A percentile compares a stretch with the other conserved stretches of the same genome.
Evolutionary conservation across 768 basidiomycete genomes (phyloP).

Genomic region (Russula sp.): DNA sequence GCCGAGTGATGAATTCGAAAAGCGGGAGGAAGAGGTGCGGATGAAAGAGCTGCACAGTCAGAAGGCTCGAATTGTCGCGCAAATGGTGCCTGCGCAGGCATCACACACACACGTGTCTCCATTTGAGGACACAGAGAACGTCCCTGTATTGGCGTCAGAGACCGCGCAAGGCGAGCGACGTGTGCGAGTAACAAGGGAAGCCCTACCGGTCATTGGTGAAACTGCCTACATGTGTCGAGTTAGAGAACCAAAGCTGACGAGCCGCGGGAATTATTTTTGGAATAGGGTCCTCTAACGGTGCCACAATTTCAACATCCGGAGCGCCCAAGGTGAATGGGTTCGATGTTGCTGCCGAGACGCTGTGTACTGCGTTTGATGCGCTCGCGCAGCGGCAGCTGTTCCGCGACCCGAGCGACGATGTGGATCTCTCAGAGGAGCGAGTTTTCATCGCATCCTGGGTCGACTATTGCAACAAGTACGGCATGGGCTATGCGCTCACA

Average conservation of each 20-base stretch:
- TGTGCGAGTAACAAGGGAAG: conserved; percentile 6
- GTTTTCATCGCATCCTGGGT: conserved; percentile 99
- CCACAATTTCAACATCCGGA: conserved; percentile 23
- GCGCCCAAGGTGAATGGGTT: conserved; percentile 46
- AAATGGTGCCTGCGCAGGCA: conserved; percentile 69
- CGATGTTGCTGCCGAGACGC: conserved; percentile 51
- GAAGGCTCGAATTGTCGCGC: conserved; percentile 89
- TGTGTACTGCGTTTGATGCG: conserved; percentile 60
- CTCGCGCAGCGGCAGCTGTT: conserved; percentile 57
- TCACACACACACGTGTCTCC: conserved; percentile 22
- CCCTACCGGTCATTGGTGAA: not conserved
- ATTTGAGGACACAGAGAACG: conserved; percentile 31
- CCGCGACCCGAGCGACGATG: conserved; percentile 52
- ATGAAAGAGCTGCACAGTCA: conserved; percentile 81
- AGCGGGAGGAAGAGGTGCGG: conserved; percentile 35
- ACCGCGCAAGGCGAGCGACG: conserved; percentile 5
- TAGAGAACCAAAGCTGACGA: not conserved
- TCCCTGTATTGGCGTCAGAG: conserved; percentile 24
- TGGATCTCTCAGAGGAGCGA: conserved; percentile 49
- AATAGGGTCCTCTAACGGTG: conserved; percentile 14
- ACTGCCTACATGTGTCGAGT: no score
- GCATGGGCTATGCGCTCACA: conserved; percentile 97
- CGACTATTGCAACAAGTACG: conserved; percentile 98
- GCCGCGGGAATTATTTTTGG: not conserved
- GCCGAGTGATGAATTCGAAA: conserved; percentile 2